Percentiles rank a stretch among this genome's conserved stretches.
These are phyloP conservation scores for Beauveria sp. DNA, from an alignment of 2,329 filamentous ascomycete species.

Conservation along the genomic window DNA sequence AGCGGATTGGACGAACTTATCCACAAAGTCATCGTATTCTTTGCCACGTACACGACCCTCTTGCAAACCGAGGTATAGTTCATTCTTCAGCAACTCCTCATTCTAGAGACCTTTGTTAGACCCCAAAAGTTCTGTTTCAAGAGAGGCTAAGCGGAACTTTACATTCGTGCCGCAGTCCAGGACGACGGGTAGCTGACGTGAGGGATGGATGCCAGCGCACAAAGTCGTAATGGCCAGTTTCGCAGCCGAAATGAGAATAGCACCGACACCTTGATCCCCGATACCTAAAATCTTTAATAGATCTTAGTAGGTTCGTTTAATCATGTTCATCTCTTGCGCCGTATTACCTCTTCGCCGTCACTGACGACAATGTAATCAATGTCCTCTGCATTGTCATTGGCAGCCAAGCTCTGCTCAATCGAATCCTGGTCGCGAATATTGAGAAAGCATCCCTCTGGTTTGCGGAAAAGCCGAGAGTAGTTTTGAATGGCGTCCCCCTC, in stretches of 20 bases:
- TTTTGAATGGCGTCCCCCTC: slow-evolving; percentile 84
- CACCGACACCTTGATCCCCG: slow-evolving; percentile 81
- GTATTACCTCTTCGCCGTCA: slow-evolving; percentile 44
- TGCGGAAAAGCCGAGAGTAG: slow-evolving; percentile 69
- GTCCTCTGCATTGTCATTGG: slow-evolving; percentile 64
- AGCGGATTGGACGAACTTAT: slow-evolving; percentile 62
- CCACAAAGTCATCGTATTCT: slow-evolving; percentile 69
- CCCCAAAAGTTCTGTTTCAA: neutral
- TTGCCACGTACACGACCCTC: slow-evolving; percentile 60
- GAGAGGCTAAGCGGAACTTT: neutral
- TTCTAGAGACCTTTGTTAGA: slow-evolving; percentile 36
- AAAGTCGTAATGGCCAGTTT: slow-evolving; percentile 77
- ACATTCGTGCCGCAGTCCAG: slow-evolving; percentile 71
- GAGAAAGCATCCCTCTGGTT: slow-evolving; percentile 74
- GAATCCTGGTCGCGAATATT: slow-evolving; percentile 62
- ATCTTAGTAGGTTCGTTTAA: too few species aligned
- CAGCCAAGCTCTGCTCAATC: slow-evolving; percentile 57
- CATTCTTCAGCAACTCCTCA: slow-evolving; percentile 62
- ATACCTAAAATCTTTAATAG: slow-evolving; percentile 62
- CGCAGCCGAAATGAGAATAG: slow-evolving; percentile 74
- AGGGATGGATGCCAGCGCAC: slow-evolving; percentile 80
- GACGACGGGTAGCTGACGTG: slow-evolving; percentile 70
- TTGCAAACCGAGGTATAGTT: slow-evolving; percentile 70
- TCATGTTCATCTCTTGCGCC: too few species aligned
- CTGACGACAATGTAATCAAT: slow-evolving; percentile 86